Evolutionary conservation across 2,329 filamentous ascomycete species (phyloP).

Genomic region (Cladorrhinum sp.): DNA sequence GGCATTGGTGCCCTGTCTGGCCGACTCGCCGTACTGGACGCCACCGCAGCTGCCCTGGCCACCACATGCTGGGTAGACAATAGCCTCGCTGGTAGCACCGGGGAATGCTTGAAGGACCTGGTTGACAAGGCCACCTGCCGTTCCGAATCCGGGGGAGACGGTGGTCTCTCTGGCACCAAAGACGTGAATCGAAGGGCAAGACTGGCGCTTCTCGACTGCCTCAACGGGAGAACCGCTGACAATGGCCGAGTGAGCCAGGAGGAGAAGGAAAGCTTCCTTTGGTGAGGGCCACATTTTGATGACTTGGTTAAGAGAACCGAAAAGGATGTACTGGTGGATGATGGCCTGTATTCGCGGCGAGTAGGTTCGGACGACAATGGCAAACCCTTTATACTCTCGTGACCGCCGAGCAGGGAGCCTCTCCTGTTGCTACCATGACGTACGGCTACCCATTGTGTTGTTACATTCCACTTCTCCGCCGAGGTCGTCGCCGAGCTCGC

Average conservation of each 20-base stretch:
- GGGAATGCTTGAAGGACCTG: conserved; percentile 43
- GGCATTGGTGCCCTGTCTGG: conserved; percentile 53
- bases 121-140: conserved; percentile 44
- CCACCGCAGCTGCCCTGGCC: conserved; percentile 57
- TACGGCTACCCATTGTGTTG: conserved; percentile 1
- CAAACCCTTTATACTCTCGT: neutral
- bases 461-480: conserved; percentile 27
- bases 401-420: neutral
- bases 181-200: conserved; percentile 46
- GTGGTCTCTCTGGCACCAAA: conserved; percentile 53
- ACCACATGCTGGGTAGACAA: conserved; percentile 60
- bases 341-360: neutral
- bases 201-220: conserved; percentile 29
- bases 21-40: conserved; percentile 59
- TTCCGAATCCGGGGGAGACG: conserved; percentile 43
- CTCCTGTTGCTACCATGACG: conserved; percentile 13
- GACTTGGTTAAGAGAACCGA: neutral
- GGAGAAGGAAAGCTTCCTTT: conserved; percentile 25
- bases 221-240: conserved; percentile 27
- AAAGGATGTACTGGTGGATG: neutral
- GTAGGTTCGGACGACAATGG: neutral
- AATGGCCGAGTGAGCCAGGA: conserved; percentile 26
- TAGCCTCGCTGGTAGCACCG: conserved; percentile 53
- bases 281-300: conserved; percentile 29
- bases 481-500: neutral